phyloP scores from a whole-genome alignment of 73 alveolate species.

The Paramecium caudatum region DNA sequence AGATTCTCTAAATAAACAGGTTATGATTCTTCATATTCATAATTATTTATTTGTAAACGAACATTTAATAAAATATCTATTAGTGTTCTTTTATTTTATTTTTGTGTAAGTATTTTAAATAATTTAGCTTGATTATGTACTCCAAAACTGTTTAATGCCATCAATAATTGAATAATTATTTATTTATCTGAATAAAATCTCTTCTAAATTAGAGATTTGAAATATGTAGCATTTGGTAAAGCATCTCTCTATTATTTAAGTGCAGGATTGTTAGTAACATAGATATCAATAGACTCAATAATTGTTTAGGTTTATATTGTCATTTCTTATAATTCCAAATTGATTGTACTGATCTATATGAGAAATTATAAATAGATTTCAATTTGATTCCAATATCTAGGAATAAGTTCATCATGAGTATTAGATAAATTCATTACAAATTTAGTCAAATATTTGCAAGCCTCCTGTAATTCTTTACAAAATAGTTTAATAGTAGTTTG shows the following conservation, averaged over 20 bases:
- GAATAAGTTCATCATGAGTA: slow-evolving; percentile 36
- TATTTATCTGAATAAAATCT: slow-evolving; percentile 9
- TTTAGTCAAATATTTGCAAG: slow-evolving; percentile 13
- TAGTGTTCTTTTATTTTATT: background rate
- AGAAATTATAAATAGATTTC: background rate
- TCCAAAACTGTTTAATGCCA: slow-evolving; percentile 6
- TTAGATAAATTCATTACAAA: background rate
- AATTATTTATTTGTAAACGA: background rate
- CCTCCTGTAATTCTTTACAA: slow-evolving; percentile 26
- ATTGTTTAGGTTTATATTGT: background rate
- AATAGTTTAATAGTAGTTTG: slow-evolving; percentile 9
- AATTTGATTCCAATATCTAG: slow-evolving; percentile 55
- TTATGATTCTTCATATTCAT: slow-evolving; percentile 34
- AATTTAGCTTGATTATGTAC: slow-evolving; percentile 21
- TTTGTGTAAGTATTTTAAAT: background rate
- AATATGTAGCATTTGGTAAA: background rate
- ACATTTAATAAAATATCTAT: background rate
- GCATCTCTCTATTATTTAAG: slow-evolving; percentile 10
- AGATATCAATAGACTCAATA: background rate
- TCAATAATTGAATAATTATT: background rate
- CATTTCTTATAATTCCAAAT: slow-evolving; percentile 1
- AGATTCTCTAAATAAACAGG: slow-evolving; percentile 19
- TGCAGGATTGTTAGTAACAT: background rate
- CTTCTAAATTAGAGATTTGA: background rate
- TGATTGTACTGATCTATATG: background rate